phyloP scores from a whole-genome alignment of 331 rosid genomes.

The Arachis monticola region DNA sequence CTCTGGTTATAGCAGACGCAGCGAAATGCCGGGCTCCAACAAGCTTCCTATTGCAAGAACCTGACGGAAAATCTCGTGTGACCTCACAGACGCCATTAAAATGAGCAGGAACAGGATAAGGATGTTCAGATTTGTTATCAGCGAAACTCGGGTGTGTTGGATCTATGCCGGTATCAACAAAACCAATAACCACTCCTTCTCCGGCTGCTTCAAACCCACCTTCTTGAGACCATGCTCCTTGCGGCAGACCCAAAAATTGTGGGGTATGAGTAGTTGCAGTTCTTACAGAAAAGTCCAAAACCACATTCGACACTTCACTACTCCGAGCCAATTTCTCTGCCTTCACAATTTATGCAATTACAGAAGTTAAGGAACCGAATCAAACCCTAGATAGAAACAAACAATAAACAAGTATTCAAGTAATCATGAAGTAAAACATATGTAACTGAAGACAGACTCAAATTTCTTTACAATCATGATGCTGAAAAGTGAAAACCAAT shows the following conservation, averaged over 20 bases:
- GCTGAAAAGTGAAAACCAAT: constrained; percentile 12
- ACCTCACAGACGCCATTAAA: constrained; percentile 95
- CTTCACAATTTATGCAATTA: constrained; percentile 53
- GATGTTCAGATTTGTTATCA: constrained; percentile 52
- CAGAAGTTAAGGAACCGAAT: constrained; percentile 29
- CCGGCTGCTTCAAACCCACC: constrained; percentile 96
- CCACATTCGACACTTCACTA: constrained; percentile 82
- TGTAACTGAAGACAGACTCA: too few relatives aligned
- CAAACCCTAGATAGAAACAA: constrained; percentile 10
- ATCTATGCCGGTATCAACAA: constrained; percentile 96
- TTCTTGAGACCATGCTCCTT: constrained; percentile 88
- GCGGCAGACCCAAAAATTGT: constrained; percentile 89
- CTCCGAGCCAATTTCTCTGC: constrained; percentile 81
- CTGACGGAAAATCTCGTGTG: constrained; percentile 96
- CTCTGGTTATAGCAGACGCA: constrained; percentile 96
- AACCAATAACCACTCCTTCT: constrained; percentile 89
- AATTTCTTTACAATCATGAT: constrained; percentile 13
- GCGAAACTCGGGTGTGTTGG: constrained; percentile 88
- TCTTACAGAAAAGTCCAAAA: constrained; percentile 87
- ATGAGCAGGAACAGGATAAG: constrained; percentile 84
- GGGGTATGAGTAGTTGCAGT: constrained; percentile 98
- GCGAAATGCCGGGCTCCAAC: constrained; percentile 99
- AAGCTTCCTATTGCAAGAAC: constrained; percentile 97
- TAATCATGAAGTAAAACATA: background rate
- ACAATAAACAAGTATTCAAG: constrained; percentile 2